Percentiles rank a stretch among this genome's conserved stretches.
Conservation (phyloP, 768 basidiomycete species). For the Mycena venus region DNA sequence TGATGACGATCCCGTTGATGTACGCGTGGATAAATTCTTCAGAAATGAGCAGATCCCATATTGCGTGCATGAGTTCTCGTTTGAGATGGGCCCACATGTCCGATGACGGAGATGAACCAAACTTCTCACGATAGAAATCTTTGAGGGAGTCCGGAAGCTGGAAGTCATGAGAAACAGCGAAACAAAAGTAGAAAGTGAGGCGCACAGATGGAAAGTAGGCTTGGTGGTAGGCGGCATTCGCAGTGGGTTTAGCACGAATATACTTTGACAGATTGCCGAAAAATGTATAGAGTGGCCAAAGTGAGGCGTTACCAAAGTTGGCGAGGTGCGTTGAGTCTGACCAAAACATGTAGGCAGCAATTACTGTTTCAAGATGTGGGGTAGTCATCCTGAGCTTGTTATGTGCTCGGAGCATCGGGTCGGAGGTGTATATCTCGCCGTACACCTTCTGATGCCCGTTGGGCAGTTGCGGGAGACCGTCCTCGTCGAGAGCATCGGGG, state of each 20-base stretch:
- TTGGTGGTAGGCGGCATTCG: slow-evolving; percentile 44
- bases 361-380: slow-evolving; percentile 29
- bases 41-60: slow-evolving; percentile 40
- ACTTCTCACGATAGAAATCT: slow-evolving; percentile 31
- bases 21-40: slow-evolving; percentile 42
- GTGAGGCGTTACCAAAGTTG: slow-evolving; percentile 37
- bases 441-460: no score
- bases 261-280: slow-evolving; percentile 54
- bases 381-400: no score
- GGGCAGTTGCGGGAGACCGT: neutral
- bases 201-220: slow-evolving; percentile 51
- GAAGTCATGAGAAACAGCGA: neutral
- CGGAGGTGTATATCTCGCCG: no score
- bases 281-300: slow-evolving; percentile 51
- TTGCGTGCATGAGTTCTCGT: slow-evolving; percentile 43
- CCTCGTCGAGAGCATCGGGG: neutral
- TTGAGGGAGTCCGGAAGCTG: slow-evolving; percentile 42
- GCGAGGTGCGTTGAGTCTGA: slow-evolving; percentile 44
- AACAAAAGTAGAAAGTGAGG: neutral
- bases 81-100: slow-evolving; percentile 40
- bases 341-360: slow-evolving; percentile 43
- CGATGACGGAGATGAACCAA: slow-evolving; percentile 18
- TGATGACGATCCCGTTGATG: slow-evolving; percentile 38
- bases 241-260: slow-evolving; percentile 31
- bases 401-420: no score